Conservation (phyloP, 495 filamentous ascomycete genomes). For the Penicillium salamii region DNA sequence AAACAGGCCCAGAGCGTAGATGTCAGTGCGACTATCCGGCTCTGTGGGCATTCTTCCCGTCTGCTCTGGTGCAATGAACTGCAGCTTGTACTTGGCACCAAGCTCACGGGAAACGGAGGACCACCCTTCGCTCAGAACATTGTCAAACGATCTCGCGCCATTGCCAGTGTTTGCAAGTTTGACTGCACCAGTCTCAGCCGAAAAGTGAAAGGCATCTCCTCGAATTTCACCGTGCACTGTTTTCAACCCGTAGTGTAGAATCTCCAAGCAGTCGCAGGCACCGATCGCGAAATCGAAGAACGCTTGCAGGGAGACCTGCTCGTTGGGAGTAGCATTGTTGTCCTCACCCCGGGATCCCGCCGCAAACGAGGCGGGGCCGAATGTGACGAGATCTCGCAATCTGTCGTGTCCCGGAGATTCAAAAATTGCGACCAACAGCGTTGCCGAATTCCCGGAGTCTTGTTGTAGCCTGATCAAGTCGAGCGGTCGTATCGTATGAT, state of each 20-base stretch:
- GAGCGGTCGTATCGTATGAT: constrained; percentile 72
- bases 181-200: constrained; percentile 61
- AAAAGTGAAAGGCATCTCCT: constrained; percentile 84
- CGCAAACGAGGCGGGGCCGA: constrained; percentile 72
- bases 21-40: constrained; percentile 85
- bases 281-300: constrained; percentile 90
- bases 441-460: constrained; percentile 59
- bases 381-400: constrained; percentile 64
- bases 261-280: constrained; percentile 78
- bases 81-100: constrained; percentile 78
- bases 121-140: constrained; percentile 84
- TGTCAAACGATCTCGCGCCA: constrained; percentile 80
- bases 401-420: constrained; percentile 75
- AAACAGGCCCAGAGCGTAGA: constrained; percentile 81
- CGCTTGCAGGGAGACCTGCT: constrained; percentile 62
- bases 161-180: constrained; percentile 82
- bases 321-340: constrained; percentile 48
- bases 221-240: constrained; percentile 86
- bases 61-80: constrained; percentile 88
- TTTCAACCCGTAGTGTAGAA: constrained; percentile 78
- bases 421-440: constrained; percentile 72
- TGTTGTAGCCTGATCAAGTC: constrained; percentile 65
- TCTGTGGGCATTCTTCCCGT: constrained; percentile 87
- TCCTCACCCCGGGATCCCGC: constrained; percentile 49
- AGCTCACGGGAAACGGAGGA: constrained; percentile 71